These are phyloP conservation scores for Aspergillus floridensis DNA, from an alignment of 2,329 filamentous ascomycete genomes.

Conservation along the genomic window DNA sequence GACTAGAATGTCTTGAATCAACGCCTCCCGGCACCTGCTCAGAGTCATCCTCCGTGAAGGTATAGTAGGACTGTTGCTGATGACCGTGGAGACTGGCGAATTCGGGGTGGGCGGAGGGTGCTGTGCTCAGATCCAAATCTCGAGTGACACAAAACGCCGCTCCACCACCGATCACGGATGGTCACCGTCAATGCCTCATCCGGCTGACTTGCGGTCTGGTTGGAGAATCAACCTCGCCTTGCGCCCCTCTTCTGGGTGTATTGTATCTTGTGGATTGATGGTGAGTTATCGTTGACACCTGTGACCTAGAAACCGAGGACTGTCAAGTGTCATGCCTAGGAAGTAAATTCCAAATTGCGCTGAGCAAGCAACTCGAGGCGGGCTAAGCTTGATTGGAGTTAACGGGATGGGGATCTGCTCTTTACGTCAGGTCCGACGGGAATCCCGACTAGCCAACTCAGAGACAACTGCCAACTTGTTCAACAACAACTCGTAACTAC, in stretches of 20 bases:
- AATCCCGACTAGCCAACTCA: neutral
- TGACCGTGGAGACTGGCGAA: neutral
- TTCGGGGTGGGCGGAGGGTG: neutral
- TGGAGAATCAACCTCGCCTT: neutral
- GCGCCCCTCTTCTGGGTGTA: neutral
- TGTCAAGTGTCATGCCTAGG: neutral
- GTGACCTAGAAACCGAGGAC: neutral
- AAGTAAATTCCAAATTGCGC: neutral
- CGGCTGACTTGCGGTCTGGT: neutral
- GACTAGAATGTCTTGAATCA: neutral
- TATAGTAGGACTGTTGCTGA: neutral
- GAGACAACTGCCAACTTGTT: neutral
- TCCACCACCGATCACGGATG: neutral
- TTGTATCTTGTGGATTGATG: neutral
- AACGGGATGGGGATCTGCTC: neutral
- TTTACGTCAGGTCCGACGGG: neutral
- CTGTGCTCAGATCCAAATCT: conserved; percentile 1
- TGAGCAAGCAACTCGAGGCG: neutral
- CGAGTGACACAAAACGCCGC: conserved; percentile 1
- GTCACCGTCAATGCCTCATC: neutral
- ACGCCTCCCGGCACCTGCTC: neutral
- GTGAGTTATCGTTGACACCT: neutral
- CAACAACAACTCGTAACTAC: neutral
- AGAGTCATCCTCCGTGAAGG: neutral
- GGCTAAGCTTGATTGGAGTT: neutral